A percentile compares a stretch with the other conserved stretches of the same genome.
Conservation (phyloP, 495 filamentous ascomycete species). For the Cercophora scortea region DNA sequence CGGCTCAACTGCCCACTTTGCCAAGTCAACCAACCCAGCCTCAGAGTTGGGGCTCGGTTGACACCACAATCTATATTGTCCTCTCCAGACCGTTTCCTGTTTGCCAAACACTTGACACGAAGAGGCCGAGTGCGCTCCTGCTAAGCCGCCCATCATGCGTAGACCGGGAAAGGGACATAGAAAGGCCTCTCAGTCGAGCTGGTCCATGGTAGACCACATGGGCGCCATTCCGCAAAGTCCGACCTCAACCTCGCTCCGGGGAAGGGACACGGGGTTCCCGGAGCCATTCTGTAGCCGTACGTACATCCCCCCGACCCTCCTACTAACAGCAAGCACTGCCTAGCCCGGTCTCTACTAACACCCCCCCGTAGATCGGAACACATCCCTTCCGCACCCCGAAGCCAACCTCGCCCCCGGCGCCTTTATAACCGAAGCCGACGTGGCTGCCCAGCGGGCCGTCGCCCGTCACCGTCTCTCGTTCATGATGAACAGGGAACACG, state of each 20-base stretch:
- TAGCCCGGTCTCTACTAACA: not conserved
- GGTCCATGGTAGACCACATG: slow-evolving; percentile 14
- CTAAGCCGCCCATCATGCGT: slow-evolving; percentile 12
- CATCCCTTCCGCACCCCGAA: slow-evolving; percentile 28
- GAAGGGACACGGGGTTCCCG: slow-evolving; percentile 28
- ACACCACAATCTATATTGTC: not conserved
- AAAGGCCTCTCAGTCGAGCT: slow-evolving; percentile 6
- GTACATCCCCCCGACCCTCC: not conserved
- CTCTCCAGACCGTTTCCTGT: not conserved
- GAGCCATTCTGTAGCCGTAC: slow-evolving; percentile 24
- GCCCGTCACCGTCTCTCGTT: slow-evolving; percentile 19
- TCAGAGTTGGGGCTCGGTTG: not conserved
- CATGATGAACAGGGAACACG: slow-evolving; percentile 8
- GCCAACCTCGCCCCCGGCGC: slow-evolving; percentile 26
- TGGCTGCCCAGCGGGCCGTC: slow-evolving; percentile 15
- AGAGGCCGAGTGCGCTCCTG: not conserved
- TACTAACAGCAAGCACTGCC: not conserved
- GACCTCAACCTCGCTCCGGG: slow-evolving; percentile 10
- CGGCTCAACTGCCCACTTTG: not conserved
- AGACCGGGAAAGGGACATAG: slow-evolving; percentile 13
- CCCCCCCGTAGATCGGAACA: slow-evolving; percentile 19
- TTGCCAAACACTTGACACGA: slow-evolving; percentile 1
- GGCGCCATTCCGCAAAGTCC: slow-evolving; percentile 11
- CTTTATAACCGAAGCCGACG: slow-evolving; percentile 23
- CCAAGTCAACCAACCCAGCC: not conserved